A percentile compares a stretch with the other conserved stretches of the same genome.
These are phyloP conservation scores for Hypomyces perniciosus DNA, from an alignment of 2,329 filamentous ascomycete species.

Conservation along the genomic window DNA sequence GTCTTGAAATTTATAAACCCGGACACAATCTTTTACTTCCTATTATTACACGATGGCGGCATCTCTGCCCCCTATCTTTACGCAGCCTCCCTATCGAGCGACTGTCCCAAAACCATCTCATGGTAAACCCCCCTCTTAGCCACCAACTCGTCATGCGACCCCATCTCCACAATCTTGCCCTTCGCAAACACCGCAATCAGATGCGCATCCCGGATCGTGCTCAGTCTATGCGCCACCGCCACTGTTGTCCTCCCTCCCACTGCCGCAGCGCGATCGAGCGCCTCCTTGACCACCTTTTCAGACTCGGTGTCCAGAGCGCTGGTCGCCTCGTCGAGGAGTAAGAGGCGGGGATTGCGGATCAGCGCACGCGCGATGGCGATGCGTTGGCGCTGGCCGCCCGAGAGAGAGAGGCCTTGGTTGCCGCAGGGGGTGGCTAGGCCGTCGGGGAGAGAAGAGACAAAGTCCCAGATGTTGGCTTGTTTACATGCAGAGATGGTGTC, in stretches of 20 bases:
- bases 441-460: conserved; percentile 49
- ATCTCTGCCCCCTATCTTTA: not conserved
- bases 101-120: conserved; percentile 32
- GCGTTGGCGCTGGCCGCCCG: conserved; percentile 66
- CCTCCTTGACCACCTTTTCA: conserved; percentile 59
- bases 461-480: conserved; percentile 51
- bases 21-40: too few relatives aligned
- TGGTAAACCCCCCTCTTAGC: conserved; percentile 2
- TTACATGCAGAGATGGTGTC: conserved; percentile 44
- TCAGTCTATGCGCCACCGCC: conserved; percentile 53
- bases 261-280: conserved; percentile 43
- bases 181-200: conserved; percentile 4
- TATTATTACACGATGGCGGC: too few relatives aligned
- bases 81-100: conserved; percentile 29
- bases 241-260: conserved; percentile 46
- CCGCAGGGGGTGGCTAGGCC: conserved; percentile 60
- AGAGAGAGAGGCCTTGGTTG: conserved; percentile 61
- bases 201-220: conserved; percentile 5
- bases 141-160: conserved; percentile 7
- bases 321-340: conserved; percentile 71
- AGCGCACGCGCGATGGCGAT: conserved; percentile 68
- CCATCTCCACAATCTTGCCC: conserved; percentile 8
- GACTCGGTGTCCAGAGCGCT: conserved; percentile 57
- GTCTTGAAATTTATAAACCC: not conserved
- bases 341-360: conserved; percentile 57